Evolutionary conservation across 2,329 filamentous ascomycete species (phyloP), one percentile per base, ranked within the genome.

Genomic region (Pseudogymnoascus sp.): DNA sequence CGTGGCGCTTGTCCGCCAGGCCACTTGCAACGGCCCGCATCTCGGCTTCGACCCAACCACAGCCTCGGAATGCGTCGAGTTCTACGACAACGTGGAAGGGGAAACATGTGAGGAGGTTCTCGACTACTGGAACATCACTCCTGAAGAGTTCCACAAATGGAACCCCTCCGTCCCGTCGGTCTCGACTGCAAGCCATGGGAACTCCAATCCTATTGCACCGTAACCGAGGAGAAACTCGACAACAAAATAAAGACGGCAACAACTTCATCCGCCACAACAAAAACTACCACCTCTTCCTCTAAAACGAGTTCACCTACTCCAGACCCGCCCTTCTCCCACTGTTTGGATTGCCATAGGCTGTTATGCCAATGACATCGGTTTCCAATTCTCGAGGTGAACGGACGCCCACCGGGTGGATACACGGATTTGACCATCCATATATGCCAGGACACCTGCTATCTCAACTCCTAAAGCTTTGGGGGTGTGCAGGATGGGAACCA

Each of bases 131-230:
- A 13, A 4, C n/a, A 40, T 61, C 19, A 38, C 33, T 13, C 59
- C 59, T 2, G 59, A 61, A 33, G 10, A 40, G 16, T 40, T 61
- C 37, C 33, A 40, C 59, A 61, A 61, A 40, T 61, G 59, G 59
- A 61, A 40, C 13, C 59, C 59, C 6, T 26, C 33, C 2, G 33
- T 40, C 14, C 33, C 2, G 33, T 40, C 14, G 33, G 33, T 11
- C 59, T 61, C 31, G 59, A 40, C 19, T 61, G 59, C 59, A 40
- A 61, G 24, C 59, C 33, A 4, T 40, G 59, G 59, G 14, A 42
- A 26, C 3, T n/a, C 10, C 19, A 21, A 7, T 61, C 59, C 33
- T 61, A 61, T 19, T 61, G 59, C n/a, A 4, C 26, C 33, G 0
- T 37, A 24, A 38, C 33, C 6, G 5, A 24, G 19, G 56, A 61